A percentile compares a stretch with the other conserved stretches of the same genome.
These are phyloP conservation scores for Tripidium arundinaceum DNA, from an alignment of 202 grass and related monocot genomes.

Conservation along the genomic window DNA sequence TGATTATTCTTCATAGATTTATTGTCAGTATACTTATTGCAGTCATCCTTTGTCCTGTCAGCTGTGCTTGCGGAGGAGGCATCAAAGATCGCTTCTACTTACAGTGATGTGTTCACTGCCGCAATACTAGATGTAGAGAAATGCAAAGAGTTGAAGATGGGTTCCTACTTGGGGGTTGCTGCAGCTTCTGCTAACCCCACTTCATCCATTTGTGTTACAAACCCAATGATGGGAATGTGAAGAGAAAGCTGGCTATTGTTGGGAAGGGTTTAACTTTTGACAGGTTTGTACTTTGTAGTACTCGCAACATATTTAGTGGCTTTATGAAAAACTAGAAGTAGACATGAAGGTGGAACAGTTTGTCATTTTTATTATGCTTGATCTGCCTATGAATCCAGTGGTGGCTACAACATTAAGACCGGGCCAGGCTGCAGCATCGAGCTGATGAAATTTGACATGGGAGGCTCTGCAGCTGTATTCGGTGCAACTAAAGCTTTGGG, in stretches of 20 bases:
- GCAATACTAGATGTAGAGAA: too few relatives aligned
- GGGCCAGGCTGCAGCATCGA: constrained; percentile 80
- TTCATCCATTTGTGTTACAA: too few relatives aligned
- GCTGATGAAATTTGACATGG: constrained; percentile 97
- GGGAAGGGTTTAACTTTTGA: constrained; percentile 53
- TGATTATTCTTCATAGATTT: background rate
- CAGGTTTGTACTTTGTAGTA: constrained; percentile 55
- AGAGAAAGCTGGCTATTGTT: constrained; percentile 28
- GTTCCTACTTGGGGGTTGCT: background rate
- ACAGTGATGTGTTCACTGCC: too few relatives aligned
- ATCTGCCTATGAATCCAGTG: constrained; percentile 44
- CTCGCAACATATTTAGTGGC: background rate
- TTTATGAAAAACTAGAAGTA: background rate
- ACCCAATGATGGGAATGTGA: background rate
- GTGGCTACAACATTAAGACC: constrained; percentile 99
- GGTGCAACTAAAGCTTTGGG: constrained; percentile 66
- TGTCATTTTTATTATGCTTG: background rate
- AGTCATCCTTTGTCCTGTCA: constrained; percentile 29
- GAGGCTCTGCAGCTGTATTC: constrained; percentile 81
- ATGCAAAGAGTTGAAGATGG: too few relatives aligned
- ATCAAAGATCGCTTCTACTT: too few relatives aligned
- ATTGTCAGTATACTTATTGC: background rate
- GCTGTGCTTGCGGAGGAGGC: constrained; percentile 73
- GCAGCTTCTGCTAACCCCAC: background rate
- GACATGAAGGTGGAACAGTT: background rate